phyloP scores from a whole-genome alignment of 2,329 filamentous ascomycete species.

The Sordariomycetes sp. region DNA sequence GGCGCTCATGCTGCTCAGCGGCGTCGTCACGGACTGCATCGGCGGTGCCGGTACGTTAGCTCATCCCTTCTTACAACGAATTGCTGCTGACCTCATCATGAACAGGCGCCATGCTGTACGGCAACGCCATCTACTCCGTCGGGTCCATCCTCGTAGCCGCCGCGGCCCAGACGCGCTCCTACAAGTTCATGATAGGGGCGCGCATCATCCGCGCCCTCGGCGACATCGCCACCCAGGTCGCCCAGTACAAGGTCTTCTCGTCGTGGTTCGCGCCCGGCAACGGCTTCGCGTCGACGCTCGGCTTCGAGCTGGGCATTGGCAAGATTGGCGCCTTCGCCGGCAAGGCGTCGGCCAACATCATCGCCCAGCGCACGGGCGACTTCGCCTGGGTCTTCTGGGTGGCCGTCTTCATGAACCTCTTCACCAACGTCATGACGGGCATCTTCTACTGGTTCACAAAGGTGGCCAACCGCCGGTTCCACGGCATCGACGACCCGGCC shows the following conservation, averaged over 20 bases:
- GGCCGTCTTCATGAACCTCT: slow-evolving; percentile 50
- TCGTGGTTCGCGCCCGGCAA: slow-evolving; percentile 51
- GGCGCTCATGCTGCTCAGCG: slow-evolving; percentile 39
- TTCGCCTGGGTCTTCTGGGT: slow-evolving; percentile 53
- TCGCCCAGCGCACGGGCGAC: slow-evolving; percentile 42
- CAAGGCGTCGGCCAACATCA: slow-evolving; percentile 48
- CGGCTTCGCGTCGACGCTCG: slow-evolving; percentile 50
- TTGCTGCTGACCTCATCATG: background rate
- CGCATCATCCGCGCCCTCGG: slow-evolving; percentile 44
- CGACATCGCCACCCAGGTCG: slow-evolving; percentile 51
- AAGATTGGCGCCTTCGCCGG: slow-evolving; percentile 51
- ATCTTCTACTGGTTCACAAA: slow-evolving; percentile 45
- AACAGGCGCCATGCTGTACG: slow-evolving; percentile 40
- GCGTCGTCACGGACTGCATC: slow-evolving; percentile 44
- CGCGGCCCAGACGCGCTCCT: slow-evolving; percentile 42
- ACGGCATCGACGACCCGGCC: slow-evolving; percentile 35
- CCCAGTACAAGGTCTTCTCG: slow-evolving; percentile 53
- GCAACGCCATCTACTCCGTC: slow-evolving; percentile 44
- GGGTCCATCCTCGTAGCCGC: slow-evolving; percentile 48
- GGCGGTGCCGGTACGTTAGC: slow-evolving; percentile 41
- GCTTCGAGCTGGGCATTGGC: slow-evolving; percentile 46
- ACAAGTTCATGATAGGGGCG: slow-evolving; percentile 49
- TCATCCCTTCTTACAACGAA: background rate
- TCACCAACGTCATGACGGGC: slow-evolving; percentile 44
- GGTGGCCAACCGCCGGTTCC: slow-evolving; percentile 33